phyloP scores from a whole-genome alignment of 441 rosid species.

The Pelargonium australe region DNA sequence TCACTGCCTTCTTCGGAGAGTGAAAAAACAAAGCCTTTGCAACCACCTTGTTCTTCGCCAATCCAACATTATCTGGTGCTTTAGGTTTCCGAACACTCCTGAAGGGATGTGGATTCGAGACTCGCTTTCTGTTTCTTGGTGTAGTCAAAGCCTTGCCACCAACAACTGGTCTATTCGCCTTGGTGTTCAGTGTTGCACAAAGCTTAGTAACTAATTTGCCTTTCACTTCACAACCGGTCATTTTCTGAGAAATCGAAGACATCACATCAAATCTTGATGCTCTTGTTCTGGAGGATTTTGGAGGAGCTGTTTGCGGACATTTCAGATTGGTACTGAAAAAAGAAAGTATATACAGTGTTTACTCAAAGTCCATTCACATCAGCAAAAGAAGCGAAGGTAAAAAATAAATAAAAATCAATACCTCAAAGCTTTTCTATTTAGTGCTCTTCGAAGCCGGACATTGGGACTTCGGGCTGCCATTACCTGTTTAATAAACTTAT shows the following conservation, averaged over 20 bases:
- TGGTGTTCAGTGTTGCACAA: conserved; percentile 36
- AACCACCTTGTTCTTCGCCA: conserved; percentile 35
- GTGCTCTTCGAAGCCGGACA: conserved; percentile 55
- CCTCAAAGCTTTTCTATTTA: conserved; percentile 48
- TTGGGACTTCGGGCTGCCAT: conserved; percentile 98
- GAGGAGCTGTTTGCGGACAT: conserved; percentile 81
- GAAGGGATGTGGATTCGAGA: conserved; percentile 46
- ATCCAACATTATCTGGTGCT: conserved; percentile 23
- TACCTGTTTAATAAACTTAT: conserved; percentile 43
- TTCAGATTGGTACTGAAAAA: conserved; percentile 37
- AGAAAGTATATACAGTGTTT: conserved; percentile 5
- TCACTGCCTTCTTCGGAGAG: conserved; percentile 64
- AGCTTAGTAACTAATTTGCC: conserved; percentile 25
- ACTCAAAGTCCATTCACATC: not conserved
- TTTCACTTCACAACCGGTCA: conserved; percentile 42
- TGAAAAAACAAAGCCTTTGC: conserved; percentile 69
- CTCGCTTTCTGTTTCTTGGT: conserved; percentile 37
- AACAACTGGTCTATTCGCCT: conserved; percentile 26
- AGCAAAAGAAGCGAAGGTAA: conserved; percentile 6
- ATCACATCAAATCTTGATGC: conserved; percentile 60
- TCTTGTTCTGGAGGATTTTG: conserved; percentile 64
- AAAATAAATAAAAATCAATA: not conserved
- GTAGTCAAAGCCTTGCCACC: conserved; percentile 52
- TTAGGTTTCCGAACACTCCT: conserved; percentile 59
- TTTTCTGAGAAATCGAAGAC: conserved; percentile 59